Evolutionary conservation across 2,329 filamentous ascomycete species (phyloP), one percentile per base, ranked within the genome.

Genomic region (Fusarium annulatum): DNA sequence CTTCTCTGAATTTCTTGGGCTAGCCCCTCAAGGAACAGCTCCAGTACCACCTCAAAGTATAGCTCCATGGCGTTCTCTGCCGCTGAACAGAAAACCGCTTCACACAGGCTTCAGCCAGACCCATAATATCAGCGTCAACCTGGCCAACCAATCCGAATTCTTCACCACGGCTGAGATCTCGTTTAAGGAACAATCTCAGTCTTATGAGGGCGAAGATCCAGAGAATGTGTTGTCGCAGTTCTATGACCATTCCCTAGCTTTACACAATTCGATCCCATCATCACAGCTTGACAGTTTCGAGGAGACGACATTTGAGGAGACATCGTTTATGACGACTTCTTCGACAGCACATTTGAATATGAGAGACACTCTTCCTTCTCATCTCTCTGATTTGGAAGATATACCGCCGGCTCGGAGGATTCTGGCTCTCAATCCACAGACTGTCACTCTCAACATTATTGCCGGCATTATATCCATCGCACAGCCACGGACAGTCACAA

Each of bases 391-490:
- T 76, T 85, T 98, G 19, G 87, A 88, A 59, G 89, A 92, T 68
- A 85, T 98, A 15, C 95, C 95, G 1, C 87, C 86, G 26, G 91
- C 93, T 1, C 79, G 80, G 5, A 89, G 93, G 76, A 85, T 97
- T 10, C 80, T 86, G 15, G 88, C 88, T 1, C 92, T 97, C 52
- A 85, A 88, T 36, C 95, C 95, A 0, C 93, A 95, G 79, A 97
- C 94, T 1, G 90, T 95, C 79, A 95, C 94, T 0, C 89, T 95
- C 33, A 94, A 95, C 79, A 81, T 97, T 10, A 88, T 98, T n/a
- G 93, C 91, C 16, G 94, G 92, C 7, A 86, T 98, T 52, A 91
- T 97, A 69, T 90, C 92, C 18, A 87, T 94, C 55, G 87, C 92
- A 2, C 87, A 90, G 42, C 87, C 92, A 2, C 90, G 93, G 30